Evolutionary conservation across 2,329 filamentous ascomycete species (phyloP).

Genomic region (Gremmenia infestans): DNA sequence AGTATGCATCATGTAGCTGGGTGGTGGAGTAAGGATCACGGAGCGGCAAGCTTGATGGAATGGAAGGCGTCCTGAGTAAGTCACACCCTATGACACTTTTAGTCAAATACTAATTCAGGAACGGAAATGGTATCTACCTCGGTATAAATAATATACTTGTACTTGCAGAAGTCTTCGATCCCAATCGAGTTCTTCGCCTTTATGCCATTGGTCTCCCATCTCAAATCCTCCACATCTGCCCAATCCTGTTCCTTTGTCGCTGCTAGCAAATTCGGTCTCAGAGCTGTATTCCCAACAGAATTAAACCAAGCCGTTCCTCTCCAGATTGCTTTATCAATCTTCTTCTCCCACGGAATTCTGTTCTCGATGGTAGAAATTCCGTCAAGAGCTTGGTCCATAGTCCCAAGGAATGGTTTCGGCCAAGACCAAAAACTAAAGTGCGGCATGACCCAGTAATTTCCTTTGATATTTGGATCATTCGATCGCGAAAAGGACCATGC

Average conservation of each 20-base stretch:
- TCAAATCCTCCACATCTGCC: conserved; percentile 44
- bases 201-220: conserved; percentile 18
- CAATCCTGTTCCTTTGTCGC: conserved; percentile 34
- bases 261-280: conserved; percentile 22
- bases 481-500: conserved; percentile 45
- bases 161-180: conserved; percentile 48
- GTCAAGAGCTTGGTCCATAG: conserved; percentile 36
- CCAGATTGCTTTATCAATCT: conserved; percentile 44
- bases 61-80: conserved; percentile 47
- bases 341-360: conserved; percentile 26
- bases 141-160: conserved; percentile 48
- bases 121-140: conserved; percentile 29
- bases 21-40: conserved; percentile 43
- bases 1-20: conserved; percentile 45
- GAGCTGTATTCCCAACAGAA: conserved; percentile 21
- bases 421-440: conserved; percentile 54
- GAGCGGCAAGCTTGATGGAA: conserved; percentile 47
- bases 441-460: conserved; percentile 46
- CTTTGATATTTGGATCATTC: conserved; percentile 33
- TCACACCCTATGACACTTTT: conserved; percentile 35
- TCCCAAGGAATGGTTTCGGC: conserved; percentile 46
- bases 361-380: conserved; percentile 37
- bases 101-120: background rate
- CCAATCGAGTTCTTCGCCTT: conserved; percentile 42
- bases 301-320: conserved; percentile 48